Conservation (phyloP, 1,139 yeast species). For the Yamadazyma jaroonii region DNA sequence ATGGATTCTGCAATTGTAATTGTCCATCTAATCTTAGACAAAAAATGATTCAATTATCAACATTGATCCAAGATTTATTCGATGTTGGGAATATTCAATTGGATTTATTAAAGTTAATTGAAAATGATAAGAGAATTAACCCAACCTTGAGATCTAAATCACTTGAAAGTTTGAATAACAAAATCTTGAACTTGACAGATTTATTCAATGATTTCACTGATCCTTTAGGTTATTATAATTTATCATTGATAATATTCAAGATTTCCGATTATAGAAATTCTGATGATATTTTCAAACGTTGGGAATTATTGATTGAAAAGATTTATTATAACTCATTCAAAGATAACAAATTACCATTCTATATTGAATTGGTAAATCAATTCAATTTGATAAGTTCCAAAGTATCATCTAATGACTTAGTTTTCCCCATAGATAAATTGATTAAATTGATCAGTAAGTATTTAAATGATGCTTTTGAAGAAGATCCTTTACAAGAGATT, state of each 20-base stretch:
- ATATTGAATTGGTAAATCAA: slow-evolving; percentile 34
- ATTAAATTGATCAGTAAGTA: slow-evolving; percentile 54
- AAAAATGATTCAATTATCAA: slow-evolving; percentile 67
- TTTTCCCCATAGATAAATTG: slow-evolving; percentile 76
- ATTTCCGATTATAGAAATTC: slow-evolving; percentile 76
- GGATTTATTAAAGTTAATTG: slow-evolving; percentile 63
- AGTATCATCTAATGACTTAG: slow-evolving; percentile 55
- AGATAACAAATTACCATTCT: slow-evolving; percentile 37
- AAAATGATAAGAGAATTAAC: slow-evolving; percentile 56
- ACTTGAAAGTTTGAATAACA: slow-evolving; percentile 54
- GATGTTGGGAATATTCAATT: slow-evolving; percentile 89
- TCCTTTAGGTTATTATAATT: slow-evolving; percentile 82
- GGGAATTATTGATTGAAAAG: slow-evolving; percentile 62
- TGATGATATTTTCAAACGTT: slow-evolving; percentile 68
- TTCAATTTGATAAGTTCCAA: slow-evolving; percentile 45
- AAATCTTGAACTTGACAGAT: slow-evolving; percentile 70
- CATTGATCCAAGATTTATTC: slow-evolving; percentile 72
- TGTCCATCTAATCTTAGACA: slow-evolving; percentile 79
- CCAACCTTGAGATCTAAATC: slow-evolving; percentile 48
- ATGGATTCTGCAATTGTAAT: slow-evolving; percentile 86
- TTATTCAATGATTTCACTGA: slow-evolving; percentile 84
- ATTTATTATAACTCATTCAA: slow-evolving; percentile 32
- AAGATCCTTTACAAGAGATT: slow-evolving; percentile 43
- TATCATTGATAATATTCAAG: slow-evolving; percentile 75
- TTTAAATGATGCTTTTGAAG: slow-evolving; percentile 36